A percentile compares a stretch with the other conserved stretches of the same genome.
These are phyloP conservation scores for Eucalyptus dawsonii DNA, from an alignment of 345 rosid genomes.

Conservation along the genomic window DNA sequence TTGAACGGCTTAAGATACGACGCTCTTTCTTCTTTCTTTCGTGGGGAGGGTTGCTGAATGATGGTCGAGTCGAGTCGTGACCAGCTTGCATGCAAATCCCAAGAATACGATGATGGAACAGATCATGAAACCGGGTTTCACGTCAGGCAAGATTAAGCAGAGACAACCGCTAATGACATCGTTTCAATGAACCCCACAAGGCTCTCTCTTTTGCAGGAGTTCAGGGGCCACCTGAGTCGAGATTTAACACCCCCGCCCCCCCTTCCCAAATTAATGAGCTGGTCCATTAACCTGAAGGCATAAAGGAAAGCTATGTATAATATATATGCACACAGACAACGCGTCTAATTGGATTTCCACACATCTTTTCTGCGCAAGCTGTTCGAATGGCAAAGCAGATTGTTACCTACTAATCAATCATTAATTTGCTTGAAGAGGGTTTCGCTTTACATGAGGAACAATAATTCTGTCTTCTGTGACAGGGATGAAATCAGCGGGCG, in stretches of 20 bases:
- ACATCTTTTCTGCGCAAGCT: neutral
- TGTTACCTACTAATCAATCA: neutral
- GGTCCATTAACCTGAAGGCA: neutral
- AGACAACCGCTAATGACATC: neutral
- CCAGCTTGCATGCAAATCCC: neutral
- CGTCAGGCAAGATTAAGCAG: neutral
- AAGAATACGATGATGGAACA: neutral
- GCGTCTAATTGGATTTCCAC: neutral
- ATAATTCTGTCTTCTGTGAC: neutral
- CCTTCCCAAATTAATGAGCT: neutral
- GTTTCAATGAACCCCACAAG: neutral
- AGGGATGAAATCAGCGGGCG: neutral
- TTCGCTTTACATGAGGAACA: neutral
- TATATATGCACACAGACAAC: neutral
- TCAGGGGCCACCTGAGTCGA: neutral
- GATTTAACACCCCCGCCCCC: neutral
- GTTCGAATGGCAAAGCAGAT: neutral
- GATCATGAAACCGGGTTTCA: neutral
- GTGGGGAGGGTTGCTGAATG: neutral
- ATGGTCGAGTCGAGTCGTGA: neutral
- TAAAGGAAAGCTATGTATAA: neutral
- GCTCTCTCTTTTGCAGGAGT: neutral
- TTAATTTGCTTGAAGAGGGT: neutral
- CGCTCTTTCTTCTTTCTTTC: neutral
- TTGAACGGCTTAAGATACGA: neutral